A percentile compares a stretch with the other conserved stretches of the same genome.
Evolutionary conservation across 768 basidiomycete species (phyloP).

Genomic region (Polyporus arcularius): DNA sequence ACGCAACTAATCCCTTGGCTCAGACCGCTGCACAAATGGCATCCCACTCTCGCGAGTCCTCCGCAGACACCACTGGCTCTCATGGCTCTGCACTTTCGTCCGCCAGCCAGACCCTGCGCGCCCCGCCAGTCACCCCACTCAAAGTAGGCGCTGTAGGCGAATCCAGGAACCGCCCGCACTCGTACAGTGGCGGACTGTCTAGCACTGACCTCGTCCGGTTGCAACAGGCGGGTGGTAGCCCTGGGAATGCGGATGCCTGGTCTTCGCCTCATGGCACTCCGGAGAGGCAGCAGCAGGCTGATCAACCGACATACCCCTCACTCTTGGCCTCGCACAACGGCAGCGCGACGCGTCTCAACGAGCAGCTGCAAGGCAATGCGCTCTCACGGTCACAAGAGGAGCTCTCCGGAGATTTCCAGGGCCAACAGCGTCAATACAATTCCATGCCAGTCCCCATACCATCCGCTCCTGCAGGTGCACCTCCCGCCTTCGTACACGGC

Average conservation of each 20-base stretch:
- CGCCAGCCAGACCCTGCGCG: constrained; percentile 57
- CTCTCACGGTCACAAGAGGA: constrained; percentile 28
- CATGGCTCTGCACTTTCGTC: constrained; percentile 56
- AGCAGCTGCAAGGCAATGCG: constrained; percentile 43
- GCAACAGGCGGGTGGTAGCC: constrained; percentile 58
- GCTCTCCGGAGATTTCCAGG: constrained; percentile 54
- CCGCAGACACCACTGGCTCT: constrained; percentile 71
- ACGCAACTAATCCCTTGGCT: constrained; percentile 66
- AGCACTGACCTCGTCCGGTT: constrained; percentile 73
- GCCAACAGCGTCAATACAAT: constrained; percentile 55
- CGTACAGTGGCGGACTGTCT: constrained; percentile 78
- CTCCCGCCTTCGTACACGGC: constrained; percentile 50
- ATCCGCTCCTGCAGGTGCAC: constrained; percentile 26
- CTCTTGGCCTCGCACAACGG: constrained; percentile 47
- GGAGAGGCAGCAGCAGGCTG: constrained; percentile 29
- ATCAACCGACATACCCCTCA: constrained; percentile 64
- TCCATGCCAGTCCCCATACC: constrained; percentile 40
- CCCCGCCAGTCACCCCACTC: constrained; percentile 47
- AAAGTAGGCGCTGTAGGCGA: constrained; percentile 56
- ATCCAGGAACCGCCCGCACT: constrained; percentile 76
- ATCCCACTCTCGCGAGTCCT: constrained; percentile 81
- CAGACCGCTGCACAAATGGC: constrained; percentile 54
- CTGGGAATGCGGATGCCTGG: constrained; percentile 31
- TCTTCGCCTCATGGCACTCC: constrained; percentile 29
- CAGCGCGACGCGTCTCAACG: constrained; percentile 42